phyloP scores from a whole-genome alignment of 2,329 filamentous ascomycete species.

The Trichoderma sp. region DNA sequence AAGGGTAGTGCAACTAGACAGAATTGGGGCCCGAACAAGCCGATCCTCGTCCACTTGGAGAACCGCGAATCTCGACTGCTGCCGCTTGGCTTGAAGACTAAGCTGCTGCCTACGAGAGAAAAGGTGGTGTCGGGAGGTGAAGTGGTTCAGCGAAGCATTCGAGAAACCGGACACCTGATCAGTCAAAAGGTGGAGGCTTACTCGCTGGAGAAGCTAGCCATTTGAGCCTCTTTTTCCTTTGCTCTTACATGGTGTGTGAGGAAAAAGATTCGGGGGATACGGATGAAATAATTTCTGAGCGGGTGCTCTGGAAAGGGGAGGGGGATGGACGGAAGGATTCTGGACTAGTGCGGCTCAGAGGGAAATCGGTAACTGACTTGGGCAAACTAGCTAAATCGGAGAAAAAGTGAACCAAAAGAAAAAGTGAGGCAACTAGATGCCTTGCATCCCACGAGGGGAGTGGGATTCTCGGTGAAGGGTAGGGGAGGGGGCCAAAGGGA shows the following conservation, averaged over 20 bases:
- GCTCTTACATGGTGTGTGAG: not conserved
- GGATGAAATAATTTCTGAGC: not conserved
- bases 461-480: slow-evolving; percentile 1
- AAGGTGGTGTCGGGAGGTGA: slow-evolving; percentile 70
- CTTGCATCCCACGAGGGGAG: not conserved
- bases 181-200: slow-evolving; percentile 80
- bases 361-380: not conserved
- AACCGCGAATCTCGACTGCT: slow-evolving; percentile 52
- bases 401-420: not conserved
- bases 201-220: slow-evolving; percentile 72
- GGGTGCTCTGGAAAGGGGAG: not conserved
- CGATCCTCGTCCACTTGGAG: slow-evolving; percentile 43
- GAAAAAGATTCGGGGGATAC: not conserved
- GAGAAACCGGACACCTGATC: slow-evolving; percentile 75
- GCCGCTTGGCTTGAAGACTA: slow-evolving; percentile 70
- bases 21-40: slow-evolving; percentile 40
- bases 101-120: slow-evolving; percentile 47
- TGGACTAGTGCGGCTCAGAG: slow-evolving; percentile 10
- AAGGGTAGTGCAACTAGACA: slow-evolving; percentile 32
- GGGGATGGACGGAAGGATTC: slow-evolving; percentile 1
- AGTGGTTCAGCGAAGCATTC: slow-evolving; percentile 62
- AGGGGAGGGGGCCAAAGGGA: not conserved
- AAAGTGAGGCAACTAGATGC: slow-evolving; percentile 3
- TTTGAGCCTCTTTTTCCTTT: slow-evolving; percentile 45
- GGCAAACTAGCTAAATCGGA: not conserved